These are phyloP conservation scores for Picea mariana DNA, from an alignment of 83 land plant species.

Conservation along the genomic window DNA sequence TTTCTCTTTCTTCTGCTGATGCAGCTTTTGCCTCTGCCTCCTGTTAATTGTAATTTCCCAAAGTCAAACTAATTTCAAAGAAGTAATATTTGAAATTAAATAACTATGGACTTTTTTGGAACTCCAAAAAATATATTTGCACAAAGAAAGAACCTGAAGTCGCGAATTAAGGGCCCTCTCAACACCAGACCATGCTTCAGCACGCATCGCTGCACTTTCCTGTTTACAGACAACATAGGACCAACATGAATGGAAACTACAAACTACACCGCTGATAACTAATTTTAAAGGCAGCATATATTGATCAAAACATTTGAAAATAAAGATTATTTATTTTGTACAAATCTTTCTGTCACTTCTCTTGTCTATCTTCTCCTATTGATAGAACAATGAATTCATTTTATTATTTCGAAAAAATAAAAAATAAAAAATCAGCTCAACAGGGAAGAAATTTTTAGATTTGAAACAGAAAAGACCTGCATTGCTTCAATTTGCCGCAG, in stretches of 20 bases:
- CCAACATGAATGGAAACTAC: neutral
- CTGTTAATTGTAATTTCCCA: slow-evolving; percentile 41
- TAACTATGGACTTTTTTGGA: neutral
- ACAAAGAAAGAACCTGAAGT: slow-evolving; percentile 58
- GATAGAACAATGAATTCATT: too few relatives aligned
- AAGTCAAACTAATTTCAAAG: neutral
- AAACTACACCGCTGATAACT: neutral
- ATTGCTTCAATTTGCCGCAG: slow-evolving; percentile 98
- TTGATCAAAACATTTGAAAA: neutral
- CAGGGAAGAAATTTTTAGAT: too few relatives aligned
- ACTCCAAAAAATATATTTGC: neutral
- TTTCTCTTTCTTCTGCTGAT: slow-evolving; percentile 88
- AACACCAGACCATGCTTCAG: slow-evolving; percentile 98
- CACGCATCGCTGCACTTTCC: slow-evolving; percentile 82
- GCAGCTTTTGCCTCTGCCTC: slow-evolving; percentile 99
- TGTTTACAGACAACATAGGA: slow-evolving; percentile 23
- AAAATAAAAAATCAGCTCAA: too few relatives aligned
- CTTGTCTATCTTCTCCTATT: too few relatives aligned
- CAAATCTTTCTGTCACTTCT: too few relatives aligned
- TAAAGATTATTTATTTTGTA: too few relatives aligned
- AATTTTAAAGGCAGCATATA: neutral
- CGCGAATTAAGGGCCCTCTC: slow-evolving; percentile 85
- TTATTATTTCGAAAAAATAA: too few relatives aligned
- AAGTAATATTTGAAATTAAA: neutral
- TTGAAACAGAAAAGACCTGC: slow-evolving; percentile 50